phyloP scores from a whole-genome alignment of 2,329 filamentous ascomycete genomes.

The Colletotrichum viniferum region DNA sequence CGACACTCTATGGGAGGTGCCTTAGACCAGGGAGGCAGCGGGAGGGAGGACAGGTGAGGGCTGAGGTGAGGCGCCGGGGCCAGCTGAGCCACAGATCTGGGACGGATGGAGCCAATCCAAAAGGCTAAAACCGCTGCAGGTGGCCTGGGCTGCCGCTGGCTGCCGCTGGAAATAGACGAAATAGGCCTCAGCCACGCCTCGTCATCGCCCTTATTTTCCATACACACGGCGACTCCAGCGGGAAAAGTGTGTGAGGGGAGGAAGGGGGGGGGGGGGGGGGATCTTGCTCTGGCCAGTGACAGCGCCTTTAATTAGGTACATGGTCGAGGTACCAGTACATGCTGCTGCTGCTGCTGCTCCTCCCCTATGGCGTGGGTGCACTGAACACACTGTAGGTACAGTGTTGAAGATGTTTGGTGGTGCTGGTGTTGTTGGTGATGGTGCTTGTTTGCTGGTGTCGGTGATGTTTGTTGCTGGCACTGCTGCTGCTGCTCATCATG shows the following conservation, averaged over 20 bases:
- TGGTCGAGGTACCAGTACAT: conserved; percentile 1
- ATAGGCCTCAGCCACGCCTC: conserved; percentile 35
- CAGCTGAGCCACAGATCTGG: conserved; percentile 19
- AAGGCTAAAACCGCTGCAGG: background rate
- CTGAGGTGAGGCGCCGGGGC: conserved; percentile 13
- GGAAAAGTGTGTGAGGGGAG: background rate
- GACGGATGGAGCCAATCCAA: background rate
- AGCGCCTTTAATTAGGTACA: conserved; percentile 6
- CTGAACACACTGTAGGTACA: background rate
- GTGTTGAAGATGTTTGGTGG: background rate
- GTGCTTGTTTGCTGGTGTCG: background rate
- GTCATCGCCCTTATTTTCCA: conserved; percentile 37
- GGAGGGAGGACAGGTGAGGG: background rate
- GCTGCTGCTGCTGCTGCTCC: background rate
- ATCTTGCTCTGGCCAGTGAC: background rate
- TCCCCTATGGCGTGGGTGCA: background rate
- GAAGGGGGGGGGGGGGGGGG: background rate
- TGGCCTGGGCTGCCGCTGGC: conserved; percentile 2
- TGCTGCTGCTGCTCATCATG: background rate
- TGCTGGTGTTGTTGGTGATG: background rate
- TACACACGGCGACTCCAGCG: background rate
- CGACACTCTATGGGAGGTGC: no score
- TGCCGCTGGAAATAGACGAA: conserved; percentile 7
- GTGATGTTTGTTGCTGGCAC: background rate
- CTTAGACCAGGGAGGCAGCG: background rate